Percentiles rank a stretch among this genome's conserved stretches.
Conservation (phyloP, 2,329 filamentous ascomycete genomes). For the Paraphoma sp. region DNA sequence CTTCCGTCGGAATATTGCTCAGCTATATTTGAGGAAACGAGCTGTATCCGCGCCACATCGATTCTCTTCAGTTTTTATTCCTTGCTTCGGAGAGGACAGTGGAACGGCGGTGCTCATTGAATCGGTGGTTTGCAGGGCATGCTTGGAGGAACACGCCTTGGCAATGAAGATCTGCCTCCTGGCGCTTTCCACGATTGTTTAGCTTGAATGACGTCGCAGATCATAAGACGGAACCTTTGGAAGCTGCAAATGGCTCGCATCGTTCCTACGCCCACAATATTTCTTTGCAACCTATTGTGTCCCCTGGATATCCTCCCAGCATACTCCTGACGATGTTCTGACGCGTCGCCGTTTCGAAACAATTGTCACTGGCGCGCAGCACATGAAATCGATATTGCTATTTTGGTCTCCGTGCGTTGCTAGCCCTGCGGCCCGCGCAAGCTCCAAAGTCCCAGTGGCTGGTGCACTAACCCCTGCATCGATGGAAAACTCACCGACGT, state of each 20-base stretch:
- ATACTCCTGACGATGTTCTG: not conserved
- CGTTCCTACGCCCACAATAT: not conserved
- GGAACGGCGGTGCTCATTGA: too few species aligned
- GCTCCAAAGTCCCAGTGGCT: conserved; percentile 11
- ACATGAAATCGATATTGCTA: conserved; percentile 6
- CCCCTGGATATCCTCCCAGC: not conserved
- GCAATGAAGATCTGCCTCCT: too few species aligned
- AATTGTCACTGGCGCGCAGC: conserved; percentile 2
- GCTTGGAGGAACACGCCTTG: too few species aligned
- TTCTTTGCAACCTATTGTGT: too few species aligned
- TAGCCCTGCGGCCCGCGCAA: conserved; percentile 4
- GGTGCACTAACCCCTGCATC: conserved; percentile 5
- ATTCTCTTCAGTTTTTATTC: too few species aligned
- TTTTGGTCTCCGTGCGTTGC: conserved; percentile 9
- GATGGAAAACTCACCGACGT: conserved; percentile 1
- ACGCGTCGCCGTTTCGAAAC: not conserved
- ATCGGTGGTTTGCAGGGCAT: too few species aligned
- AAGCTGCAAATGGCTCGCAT: not conserved
- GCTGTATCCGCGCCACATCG: too few species aligned
- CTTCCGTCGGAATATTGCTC: too few species aligned
- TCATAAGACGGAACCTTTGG: not conserved
- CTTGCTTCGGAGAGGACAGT: too few species aligned
- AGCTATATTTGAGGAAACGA: too few species aligned
- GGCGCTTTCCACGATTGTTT: too few species aligned
- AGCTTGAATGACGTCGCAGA: not conserved